Evolutionary conservation across 2,329 filamentous ascomycete species (phyloP), one percentile per base, ranked within the genome.

Genomic region (Stenocarpella maydis): DNA sequence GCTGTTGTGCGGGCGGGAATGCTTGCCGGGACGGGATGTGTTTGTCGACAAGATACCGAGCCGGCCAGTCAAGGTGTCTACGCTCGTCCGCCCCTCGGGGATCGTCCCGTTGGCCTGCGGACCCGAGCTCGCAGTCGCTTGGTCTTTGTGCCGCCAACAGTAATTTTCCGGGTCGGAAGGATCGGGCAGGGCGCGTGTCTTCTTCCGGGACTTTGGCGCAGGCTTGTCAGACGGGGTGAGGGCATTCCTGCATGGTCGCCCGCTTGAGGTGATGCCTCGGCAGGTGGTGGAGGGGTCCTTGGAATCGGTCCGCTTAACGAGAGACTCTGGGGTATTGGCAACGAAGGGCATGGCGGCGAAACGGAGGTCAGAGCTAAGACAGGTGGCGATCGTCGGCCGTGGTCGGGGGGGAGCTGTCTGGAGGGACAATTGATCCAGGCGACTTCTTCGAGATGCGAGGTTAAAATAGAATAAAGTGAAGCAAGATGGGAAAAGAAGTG

Each of bases 81-180:
- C 86, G 75, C 95, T 98, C 41, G 89, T 91, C 64, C 92, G 85
- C 69, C 88, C 84, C 74, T 90, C 86, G 66, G 91, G 79, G 4
- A 90, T 87, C 8, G 88, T 85, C 4, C 86, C 82, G 21, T 82
- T 77, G 50, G 77, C 75, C 50, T 79, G 78, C 5, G 82, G 83
- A 1, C 83, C 83, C 2, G 84, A 82, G 71, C 81, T 85, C 21
- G 83, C 84, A 53, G 78, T 78, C 2, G 93, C 93, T 80, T 99
- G 96, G 69, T 96, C 93, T 78, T 93, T 95, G 82, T 99, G 96
- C 79, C 98, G 94, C 92, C 93, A 97, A 84, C 95, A 98, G 81
- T 94, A 98, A 61, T 91, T 87, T n/a, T 81, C 84, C 71, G 89
- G 86, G 58, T 88, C 85, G 68, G 83, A 81, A 2, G 87, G 85